Conservation (phyloP, 1,284 basidiomycete genomes). For the Moniliella sp. region DNA sequence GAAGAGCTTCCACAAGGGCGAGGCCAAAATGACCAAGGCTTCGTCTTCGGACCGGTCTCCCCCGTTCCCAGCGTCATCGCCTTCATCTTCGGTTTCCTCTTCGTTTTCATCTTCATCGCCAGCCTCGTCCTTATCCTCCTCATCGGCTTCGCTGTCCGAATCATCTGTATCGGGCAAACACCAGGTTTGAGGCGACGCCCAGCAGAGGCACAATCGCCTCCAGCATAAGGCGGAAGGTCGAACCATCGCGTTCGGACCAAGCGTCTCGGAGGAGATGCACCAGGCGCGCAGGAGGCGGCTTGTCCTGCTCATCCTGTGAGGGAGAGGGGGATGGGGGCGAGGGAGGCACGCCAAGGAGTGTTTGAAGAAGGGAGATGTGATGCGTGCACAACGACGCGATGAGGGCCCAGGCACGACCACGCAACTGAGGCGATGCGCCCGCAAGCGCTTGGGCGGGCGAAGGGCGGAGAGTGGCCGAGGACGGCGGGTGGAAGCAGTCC, state of each 20-base stretch:
- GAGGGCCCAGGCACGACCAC: conserved; percentile 16
- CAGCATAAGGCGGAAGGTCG: conserved; percentile 12
- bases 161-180: conserved; percentile 8
- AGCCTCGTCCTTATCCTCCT: conserved; percentile 2
- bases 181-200: conserved; percentile 25
- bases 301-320: no score
- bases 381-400: background rate
- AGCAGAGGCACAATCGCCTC: conserved; percentile 20
- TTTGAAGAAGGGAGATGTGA: background rate
- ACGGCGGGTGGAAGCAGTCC: conserved; percentile 9
- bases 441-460: conserved; percentile 8
- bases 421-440: conserved; percentile 10
- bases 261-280: conserved; percentile 18
- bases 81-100: conserved; percentile 4
- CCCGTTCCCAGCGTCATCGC: conserved; percentile 1
- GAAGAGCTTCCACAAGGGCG: conserved; percentile 36
- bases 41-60: background rate
- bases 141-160: conserved; percentile 5
- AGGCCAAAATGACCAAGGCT: no score
- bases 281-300: no score
- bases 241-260: conserved; percentile 21
- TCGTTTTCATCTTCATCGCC: conserved; percentile 6
- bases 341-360: no score
- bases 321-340: no score
- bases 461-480: no score